These are phyloP conservation scores for Encephalitozoon hellem DNA, from an alignment of 371 early-diverging fungal species.

Conservation along the genomic window DNA sequence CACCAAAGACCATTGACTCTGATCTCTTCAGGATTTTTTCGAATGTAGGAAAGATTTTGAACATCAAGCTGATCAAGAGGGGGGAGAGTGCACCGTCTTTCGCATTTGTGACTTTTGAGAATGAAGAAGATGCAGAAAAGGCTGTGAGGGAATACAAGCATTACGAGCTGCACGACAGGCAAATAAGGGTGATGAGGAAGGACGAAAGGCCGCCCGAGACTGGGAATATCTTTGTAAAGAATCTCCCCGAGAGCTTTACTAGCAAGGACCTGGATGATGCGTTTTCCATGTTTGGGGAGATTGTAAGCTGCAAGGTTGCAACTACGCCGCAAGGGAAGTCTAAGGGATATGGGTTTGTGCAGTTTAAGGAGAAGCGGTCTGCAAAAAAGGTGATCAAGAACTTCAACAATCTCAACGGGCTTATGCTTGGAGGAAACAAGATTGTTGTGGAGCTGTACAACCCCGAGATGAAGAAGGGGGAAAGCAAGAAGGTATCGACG, in stretches of 20 bases:
- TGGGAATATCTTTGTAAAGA: conserved; percentile 98
- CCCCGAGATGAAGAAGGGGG: conserved; percentile 21
- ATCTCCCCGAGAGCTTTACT: conserved; percentile 64
- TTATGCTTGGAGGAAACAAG: conserved; percentile 41
- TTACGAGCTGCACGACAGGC: conserved; percentile 44
- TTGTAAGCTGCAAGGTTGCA: conserved; percentile 93
- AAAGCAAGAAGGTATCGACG: not conserved
- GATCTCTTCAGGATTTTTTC: conserved; percentile 57
- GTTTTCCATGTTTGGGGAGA: conserved; percentile 91
- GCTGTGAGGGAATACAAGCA: conserved; percentile 56
- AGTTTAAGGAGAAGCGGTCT: conserved; percentile 50
- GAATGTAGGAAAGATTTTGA: conserved; percentile 34
- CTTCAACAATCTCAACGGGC: conserved; percentile 31
- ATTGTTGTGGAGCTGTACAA: conserved; percentile 52
- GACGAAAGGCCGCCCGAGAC: conserved; percentile 41
- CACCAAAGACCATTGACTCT: conserved; percentile 42
- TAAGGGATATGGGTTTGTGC: conserved; percentile 60
- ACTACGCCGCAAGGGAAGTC: conserved; percentile 63
- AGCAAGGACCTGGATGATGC: conserved; percentile 86
- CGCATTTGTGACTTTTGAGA: conserved; percentile 57
- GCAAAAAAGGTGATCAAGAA: conserved; percentile 58
- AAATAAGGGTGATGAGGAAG: conserved; percentile 50
- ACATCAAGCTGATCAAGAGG: conserved; percentile 39
- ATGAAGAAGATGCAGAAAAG: conserved; percentile 42
- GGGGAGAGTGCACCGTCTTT: conserved; percentile 35